Evolutionary conservation across 2,329 filamentous ascomycete genomes (phyloP).

Genomic region (Hypoxylon sp.): DNA sequence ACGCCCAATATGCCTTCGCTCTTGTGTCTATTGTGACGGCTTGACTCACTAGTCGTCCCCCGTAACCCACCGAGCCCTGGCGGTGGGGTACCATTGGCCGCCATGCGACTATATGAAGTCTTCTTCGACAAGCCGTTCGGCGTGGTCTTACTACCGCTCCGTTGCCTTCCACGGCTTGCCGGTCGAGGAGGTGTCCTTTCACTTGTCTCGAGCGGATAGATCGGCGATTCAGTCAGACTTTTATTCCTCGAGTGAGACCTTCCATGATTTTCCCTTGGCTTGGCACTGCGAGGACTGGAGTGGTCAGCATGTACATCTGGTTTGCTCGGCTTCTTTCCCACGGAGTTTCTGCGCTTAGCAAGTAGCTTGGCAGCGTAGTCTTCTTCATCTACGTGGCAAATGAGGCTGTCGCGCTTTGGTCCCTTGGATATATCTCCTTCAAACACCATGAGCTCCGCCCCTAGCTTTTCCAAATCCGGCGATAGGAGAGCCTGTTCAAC

Average conservation of each 20-base stretch:
- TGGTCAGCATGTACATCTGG: constrained; percentile 13
- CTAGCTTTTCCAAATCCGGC: constrained; percentile 44
- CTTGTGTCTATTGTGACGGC: constrained; percentile 12
- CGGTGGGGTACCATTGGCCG: constrained; percentile 7
- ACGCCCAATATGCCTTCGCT: not conserved
- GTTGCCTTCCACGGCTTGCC: constrained; percentile 35
- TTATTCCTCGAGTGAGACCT: constrained; percentile 34
- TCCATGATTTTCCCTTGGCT: constrained; percentile 13
- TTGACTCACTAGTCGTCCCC: constrained; percentile 2
- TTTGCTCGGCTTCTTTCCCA: constrained; percentile 18
- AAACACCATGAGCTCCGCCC: constrained; percentile 45
- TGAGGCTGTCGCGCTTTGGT: constrained; percentile 43
- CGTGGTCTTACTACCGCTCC: constrained; percentile 18
- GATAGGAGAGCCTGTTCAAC: constrained; percentile 16
- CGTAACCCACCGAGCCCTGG: constrained; percentile 3
- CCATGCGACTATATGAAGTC: constrained; percentile 11
- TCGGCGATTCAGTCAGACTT: constrained; percentile 16
- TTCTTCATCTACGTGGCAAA: constrained; percentile 48
- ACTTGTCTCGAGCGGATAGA: not conserved
- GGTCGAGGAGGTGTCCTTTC: constrained; percentile 19
- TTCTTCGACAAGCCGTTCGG: constrained; percentile 32
- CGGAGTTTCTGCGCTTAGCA: constrained; percentile 25
- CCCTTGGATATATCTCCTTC: constrained; percentile 37
- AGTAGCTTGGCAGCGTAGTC: constrained; percentile 43
- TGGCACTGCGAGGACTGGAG: constrained; percentile 20